Evolutionary conservation across 2,329 filamentous ascomycete genomes (phyloP).

Genomic region (Dactylonectria estremocensis): DNA sequence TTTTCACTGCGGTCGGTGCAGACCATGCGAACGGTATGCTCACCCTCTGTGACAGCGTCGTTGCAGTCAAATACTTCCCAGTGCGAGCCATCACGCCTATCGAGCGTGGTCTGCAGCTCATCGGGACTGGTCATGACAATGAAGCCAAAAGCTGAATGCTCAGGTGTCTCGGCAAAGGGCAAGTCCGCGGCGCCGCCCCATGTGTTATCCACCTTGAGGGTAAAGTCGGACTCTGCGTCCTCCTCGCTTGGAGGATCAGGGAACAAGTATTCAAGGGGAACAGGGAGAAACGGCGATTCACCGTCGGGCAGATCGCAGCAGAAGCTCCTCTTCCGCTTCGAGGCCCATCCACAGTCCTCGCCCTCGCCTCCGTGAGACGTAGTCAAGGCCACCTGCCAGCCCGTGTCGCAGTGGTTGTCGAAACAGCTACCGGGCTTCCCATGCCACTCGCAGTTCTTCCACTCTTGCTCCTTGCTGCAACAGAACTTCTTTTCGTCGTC

Average conservation of each 20-base stretch:
- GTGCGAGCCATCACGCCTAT: constrained; percentile 61
- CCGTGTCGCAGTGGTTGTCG: constrained; percentile 50
- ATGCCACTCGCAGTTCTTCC: constrained; percentile 55
- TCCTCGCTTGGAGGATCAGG: constrained; percentile 51
- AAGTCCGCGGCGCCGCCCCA: constrained; percentile 38
- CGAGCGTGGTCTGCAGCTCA: constrained; percentile 52
- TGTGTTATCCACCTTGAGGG: constrained; percentile 49
- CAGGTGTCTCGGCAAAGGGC: constrained; percentile 43
- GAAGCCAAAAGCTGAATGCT: constrained; percentile 52
- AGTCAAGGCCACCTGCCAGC: constrained; percentile 38
- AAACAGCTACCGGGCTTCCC: constrained; percentile 53
- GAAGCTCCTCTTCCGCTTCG: constrained; percentile 46
- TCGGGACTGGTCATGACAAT: constrained; percentile 52
- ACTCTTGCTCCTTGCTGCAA: constrained; percentile 47
- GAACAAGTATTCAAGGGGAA: constrained; percentile 55
- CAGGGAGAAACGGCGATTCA: constrained; percentile 53
- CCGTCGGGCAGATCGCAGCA: constrained; percentile 51
- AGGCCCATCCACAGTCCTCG: constrained; percentile 41
- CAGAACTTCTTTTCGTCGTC: constrained; percentile 42
- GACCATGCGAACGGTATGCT: constrained; percentile 55
- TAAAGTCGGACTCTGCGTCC: constrained; percentile 49
- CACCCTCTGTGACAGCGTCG: constrained; percentile 45
- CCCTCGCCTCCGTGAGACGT: constrained; percentile 46
- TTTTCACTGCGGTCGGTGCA: constrained; percentile 53
- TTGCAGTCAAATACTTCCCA: constrained; percentile 60